Percentiles rank a stretch among this genome's conserved stretches.
Conservation (phyloP, 2,329 filamentous ascomycete genomes). For the Cryphonectria carpinicola region DNA sequence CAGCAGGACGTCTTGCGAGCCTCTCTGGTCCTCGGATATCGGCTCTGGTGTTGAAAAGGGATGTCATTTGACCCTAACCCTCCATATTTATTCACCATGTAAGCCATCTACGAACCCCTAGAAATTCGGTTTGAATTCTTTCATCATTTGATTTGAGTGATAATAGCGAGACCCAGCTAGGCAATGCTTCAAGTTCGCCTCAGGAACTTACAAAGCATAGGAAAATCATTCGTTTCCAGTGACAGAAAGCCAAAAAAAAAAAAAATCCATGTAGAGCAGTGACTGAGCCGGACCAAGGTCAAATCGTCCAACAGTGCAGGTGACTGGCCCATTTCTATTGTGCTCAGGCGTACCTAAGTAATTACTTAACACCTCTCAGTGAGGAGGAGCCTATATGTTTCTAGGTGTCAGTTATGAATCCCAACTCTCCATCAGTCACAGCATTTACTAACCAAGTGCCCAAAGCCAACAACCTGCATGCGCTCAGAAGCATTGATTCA, state of each 20-base stretch:
- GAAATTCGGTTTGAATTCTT: neutral
- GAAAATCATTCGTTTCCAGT: neutral
- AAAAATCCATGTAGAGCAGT: neutral
- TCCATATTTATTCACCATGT: too few species aligned
- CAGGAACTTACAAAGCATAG: neutral
- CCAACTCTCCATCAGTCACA: neutral
- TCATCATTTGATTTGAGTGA: neutral
- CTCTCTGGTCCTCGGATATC: neutral
- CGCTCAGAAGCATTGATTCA: neutral
- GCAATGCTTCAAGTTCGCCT: neutral
- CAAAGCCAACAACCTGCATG: neutral
- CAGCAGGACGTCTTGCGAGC: neutral
- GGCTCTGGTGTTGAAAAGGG: neutral
- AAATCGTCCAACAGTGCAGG: neutral
- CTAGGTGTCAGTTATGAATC: neutral
- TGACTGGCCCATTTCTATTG: neutral
- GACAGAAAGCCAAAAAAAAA: neutral
- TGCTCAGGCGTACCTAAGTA: neutral
- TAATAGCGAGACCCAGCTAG: neutral
- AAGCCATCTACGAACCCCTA: neutral
- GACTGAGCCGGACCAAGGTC: neutral
- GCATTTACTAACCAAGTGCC: neutral
- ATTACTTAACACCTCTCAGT: neutral
- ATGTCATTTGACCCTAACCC: too few species aligned
- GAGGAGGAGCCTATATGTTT: neutral